Percentiles rank a stretch among this genome's conserved stretches.
Conservation (phyloP, 495 filamentous ascomycete genomes). For the Aspergillus biplanus region DNA sequence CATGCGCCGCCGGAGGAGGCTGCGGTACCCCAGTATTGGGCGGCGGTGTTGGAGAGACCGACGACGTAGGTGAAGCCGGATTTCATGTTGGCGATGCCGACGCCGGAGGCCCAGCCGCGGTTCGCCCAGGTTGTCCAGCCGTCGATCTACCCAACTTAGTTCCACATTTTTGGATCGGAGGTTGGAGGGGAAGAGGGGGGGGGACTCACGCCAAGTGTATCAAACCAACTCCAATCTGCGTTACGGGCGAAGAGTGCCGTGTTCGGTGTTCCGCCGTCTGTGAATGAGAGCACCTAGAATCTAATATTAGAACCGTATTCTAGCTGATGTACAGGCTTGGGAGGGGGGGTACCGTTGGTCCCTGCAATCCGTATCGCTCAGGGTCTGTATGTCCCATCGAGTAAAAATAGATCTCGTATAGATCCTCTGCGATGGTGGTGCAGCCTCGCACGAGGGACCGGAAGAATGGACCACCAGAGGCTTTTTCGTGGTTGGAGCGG, state of each 20-base stretch:
- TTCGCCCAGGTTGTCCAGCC: constrained; percentile 13
- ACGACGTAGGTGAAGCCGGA: constrained; percentile 7
- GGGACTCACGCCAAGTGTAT: constrained; percentile 1
- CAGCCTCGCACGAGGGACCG: constrained; percentile 6
- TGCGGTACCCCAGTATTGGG: constrained; percentile 13
- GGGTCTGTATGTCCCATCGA: constrained; percentile 14
- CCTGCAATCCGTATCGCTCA: constrained; percentile 12
- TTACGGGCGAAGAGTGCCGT: constrained; percentile 10
- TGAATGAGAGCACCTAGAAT: constrained; percentile 6
- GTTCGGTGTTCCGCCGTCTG: constrained; percentile 4
- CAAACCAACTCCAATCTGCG: constrained; percentile 14
- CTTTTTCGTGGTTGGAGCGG: constrained; percentile 14
- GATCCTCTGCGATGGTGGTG: constrained; percentile 1
- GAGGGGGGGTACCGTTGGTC: background rate
- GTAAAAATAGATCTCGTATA: constrained; percentile 13
- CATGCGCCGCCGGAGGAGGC: constrained; percentile 11
- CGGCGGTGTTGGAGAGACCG: constrained; percentile 12
- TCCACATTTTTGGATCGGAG: no score
- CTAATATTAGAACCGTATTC: background rate
- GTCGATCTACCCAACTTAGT: no score
- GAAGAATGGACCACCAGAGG: constrained; percentile 14
- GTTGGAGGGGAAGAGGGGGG: no score
- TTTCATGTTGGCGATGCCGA: constrained; percentile 13
- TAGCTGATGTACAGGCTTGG: no score
- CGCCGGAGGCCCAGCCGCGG: constrained; percentile 8